Base-by-base conservation (phyloP, 768 basidiomycete genomes). In the Leccinum obscurum region DNA sequence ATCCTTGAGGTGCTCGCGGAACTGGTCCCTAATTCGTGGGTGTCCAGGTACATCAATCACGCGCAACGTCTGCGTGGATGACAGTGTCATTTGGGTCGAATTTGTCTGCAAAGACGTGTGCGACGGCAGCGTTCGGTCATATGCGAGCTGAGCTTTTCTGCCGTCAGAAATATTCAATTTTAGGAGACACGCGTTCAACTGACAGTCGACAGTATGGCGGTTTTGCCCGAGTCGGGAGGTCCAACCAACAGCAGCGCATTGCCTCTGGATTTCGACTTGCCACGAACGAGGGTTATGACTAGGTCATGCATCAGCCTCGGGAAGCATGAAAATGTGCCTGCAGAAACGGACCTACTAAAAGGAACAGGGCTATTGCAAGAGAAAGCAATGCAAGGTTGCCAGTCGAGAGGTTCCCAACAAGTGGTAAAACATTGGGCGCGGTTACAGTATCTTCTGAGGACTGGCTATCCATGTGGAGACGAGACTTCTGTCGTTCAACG, bases 11-110 rank as follows among this genome's bases (percentile, higher is more conserved):
- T 88, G 74, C 46, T 92, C 90, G 52, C 74, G 76, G 68, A 92
- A 90, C 66, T 92, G 89, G 66, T 83, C 83, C 32, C 91, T 76
- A 57, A 94, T 81, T 46, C 92, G 83, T 10, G 92, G 89, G 71
- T 94, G 92, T n/a, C 92, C 92, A 8, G 92, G 92, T 46, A 94
- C 75, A 72, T 94, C 92, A 17, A 92, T 77, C 13, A 90, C 73
- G 44, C 78, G 82, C 50, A 89, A 69, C 14, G 73, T 68, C 64
- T 81, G 83, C 48, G 76, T 77, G 2, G 76, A 62, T 6, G 74
- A 69, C n/a, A 87, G 64, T 6, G 73, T 60, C 35, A 87, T 70
- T 5, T 79, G 64, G 4, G 84, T 81, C 1, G 80, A 75, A 70
- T 92, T 94, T 5, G 81, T 79, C 71, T 94, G 92, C 69, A 94